Base-by-base conservation (phyloP, 208 protist species). In the Wallacemonas rigidus region DNA sequence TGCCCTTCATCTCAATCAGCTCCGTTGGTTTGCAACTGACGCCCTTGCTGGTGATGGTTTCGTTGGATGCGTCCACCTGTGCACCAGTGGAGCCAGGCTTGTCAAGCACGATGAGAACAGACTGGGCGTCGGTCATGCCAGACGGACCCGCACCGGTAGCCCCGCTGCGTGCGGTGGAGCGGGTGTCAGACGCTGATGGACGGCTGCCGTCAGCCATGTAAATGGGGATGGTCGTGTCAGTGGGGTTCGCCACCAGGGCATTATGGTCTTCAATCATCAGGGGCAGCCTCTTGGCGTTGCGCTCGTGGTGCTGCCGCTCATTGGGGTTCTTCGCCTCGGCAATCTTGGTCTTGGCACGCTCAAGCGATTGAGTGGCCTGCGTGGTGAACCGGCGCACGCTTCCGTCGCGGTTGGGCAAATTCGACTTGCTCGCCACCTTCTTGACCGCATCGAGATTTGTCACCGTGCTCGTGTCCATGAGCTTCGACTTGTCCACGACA, bases 361-460 rank as follows among this genome's bases (percentile, higher is more conserved):
- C 65, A 9, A 87, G 68, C 6, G 72, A 69, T 63, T 82, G 81
- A 17, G 76, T 79, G 62, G 77, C 77, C 58, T 81, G 74, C 11
- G 89, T 76, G 41, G 89, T 44, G 69, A 82, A 92, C 17, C 74
- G 69, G 48, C 50, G 69, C 4, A 92, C 75, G 70, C 81, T 86
- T 53, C 87, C 83, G 48, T 71, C 77, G 58, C 87, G 83, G 47
- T 76, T 78, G 56, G 73, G 45, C 48, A 71, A 68, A 64, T 89
- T 91, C 55, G 56, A 73, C 78, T 83, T 82, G 60, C 75, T 80
- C 39, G 75, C 78, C 51, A 81, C 71, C 39, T 79, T 47, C 36
- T 71, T 56, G 15, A 89, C 60, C 47, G 75, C 63, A 3, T 67
- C 69, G 17, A 83, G 58, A 41, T 14, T 48, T n/a, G 70, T 75